Evolutionary conservation across 306 rosid genomes (phyloP).

Genomic region (Dicorynia guianensis): DNA sequence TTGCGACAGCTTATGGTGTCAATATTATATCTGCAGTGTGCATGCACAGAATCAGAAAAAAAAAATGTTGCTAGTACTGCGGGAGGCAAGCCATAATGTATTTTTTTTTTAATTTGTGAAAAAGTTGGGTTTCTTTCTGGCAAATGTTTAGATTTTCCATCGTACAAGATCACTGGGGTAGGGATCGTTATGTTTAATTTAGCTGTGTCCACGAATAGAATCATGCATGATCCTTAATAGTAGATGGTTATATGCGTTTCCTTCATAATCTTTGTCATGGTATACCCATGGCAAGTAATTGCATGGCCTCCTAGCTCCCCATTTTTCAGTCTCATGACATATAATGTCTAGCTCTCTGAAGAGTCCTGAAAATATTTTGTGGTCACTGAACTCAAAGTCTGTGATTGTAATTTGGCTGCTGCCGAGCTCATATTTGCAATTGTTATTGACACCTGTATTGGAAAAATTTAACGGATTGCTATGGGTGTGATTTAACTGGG

Average conservation of each 20-base stretch:
- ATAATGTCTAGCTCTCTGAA: no score
- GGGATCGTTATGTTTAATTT: constrained; percentile 15
- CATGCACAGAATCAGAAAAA: constrained; percentile 42
- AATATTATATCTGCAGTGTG: constrained; percentile 27
- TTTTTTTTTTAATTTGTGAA: background rate
- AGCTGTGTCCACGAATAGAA: constrained; percentile 3
- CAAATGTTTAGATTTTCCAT: constrained; percentile 31
- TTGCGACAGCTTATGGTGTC: constrained; percentile 41
- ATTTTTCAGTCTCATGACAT: no score
- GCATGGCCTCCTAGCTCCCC: no score
- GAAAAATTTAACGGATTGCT: no score
- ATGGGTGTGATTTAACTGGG: no score
- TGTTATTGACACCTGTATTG: no score
- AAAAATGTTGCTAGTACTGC: constrained; percentile 32
- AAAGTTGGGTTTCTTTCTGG: constrained; percentile 29
- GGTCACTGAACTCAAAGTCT: no score
- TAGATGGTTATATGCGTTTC: background rate
- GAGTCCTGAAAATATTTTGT: no score
- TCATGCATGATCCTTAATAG: background rate
- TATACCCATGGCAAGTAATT: no score
- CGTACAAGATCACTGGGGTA: background rate
- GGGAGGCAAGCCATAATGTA: background rate
- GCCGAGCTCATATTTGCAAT: no score
- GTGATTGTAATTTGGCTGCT: no score
- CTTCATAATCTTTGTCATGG: no score